Base-by-base conservation (phyloP, 2,329 filamentous ascomycete species). In the Colletotrichum simmondsii region DNA sequence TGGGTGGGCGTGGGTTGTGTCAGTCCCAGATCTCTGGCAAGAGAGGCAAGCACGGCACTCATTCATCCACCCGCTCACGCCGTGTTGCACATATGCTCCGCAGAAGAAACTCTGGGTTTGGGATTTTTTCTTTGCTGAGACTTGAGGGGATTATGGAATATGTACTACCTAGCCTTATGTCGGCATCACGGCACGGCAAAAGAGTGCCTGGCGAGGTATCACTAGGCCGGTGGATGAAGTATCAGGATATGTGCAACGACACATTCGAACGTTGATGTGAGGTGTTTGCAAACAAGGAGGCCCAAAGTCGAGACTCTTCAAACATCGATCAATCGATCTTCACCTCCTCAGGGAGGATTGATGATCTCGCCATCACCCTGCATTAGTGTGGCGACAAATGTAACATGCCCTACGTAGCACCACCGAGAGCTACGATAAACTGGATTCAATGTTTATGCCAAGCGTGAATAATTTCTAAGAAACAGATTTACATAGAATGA, bases 31-130 rank as follows among this genome's bases (percentile, higher is more conserved):
- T 54, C 46, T 64, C 42, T 64, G 26, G 59, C 42, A 54, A 58
- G 30, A 37, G 19, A 49, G 19, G 19, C 42, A 72, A 53, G 42
- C 37, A 35, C 67, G n/a, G 42, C 30, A 37, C 12, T 32, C 22
- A 22, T 37, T 49, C 10, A 57, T 14, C 58, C 59, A 28, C 53
- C 37, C 12, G 57, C 22, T 54, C 59, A 53, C 37, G 14, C 16
- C 16, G 37, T 42, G 37, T 28, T 46, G 53, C 37, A 59, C 19
- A 49, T 49, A n/a, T 12, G 42, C 53, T 54, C 65, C 59, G 65
- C 42, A 72, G 32, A 49, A 58, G 53, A 49, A 60, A n/a, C 24
- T 11, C 10, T 5, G 12, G 16, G 59, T 68, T 53, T 69, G 68
- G 60, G 54, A 63, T 30, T 42, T 63, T 49, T 57, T 12, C 49